Evolutionary conservation across 768 basidiomycete species (phyloP).

Genomic region (Pulveroboletus sp.): DNA sequence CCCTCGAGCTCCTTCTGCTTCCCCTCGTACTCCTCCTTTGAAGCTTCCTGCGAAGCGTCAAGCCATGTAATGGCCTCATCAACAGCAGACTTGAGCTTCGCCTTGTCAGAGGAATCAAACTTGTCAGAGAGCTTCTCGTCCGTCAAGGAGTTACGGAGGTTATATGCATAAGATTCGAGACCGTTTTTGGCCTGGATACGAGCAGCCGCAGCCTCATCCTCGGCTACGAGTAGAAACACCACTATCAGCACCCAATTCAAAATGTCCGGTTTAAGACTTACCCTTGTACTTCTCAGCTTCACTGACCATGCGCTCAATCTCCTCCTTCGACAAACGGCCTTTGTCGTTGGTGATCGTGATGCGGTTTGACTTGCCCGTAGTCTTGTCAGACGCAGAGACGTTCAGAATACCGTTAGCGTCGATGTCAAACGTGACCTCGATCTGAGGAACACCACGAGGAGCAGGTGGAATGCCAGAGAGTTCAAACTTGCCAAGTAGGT

Average conservation of each 20-base stretch:
- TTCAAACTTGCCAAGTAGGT: constrained; percentile 97
- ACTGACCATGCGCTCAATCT: constrained; percentile 95
- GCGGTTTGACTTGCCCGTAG: constrained; percentile 91
- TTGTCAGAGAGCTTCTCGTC: constrained; percentile 87
- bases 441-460: constrained; percentile 95
- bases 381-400: constrained; percentile 94
- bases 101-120: constrained; percentile 82
- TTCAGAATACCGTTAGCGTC: constrained; percentile 96
- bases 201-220: constrained; percentile 81
- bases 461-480: constrained; percentile 94
- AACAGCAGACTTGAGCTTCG: constrained; percentile 74
- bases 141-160: constrained; percentile 82
- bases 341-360: constrained; percentile 97
- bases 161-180: constrained; percentile 93
- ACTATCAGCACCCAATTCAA: constrained; percentile 9
- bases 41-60: constrained; percentile 81
- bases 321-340: constrained; percentile 94
- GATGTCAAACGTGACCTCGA: constrained; percentile 98
- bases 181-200: constrained; percentile 87
- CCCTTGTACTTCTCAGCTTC: constrained; percentile 94
- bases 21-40: constrained; percentile 90
- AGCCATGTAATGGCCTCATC: constrained; percentile 85
- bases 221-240: constrained; percentile 39
- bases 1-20: constrained; percentile 91
- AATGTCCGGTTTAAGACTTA: constrained; percentile 26